phyloP scores from a whole-genome alignment of 2,329 filamentous ascomycete genomes.

The Phialocephala sp. region DNA sequence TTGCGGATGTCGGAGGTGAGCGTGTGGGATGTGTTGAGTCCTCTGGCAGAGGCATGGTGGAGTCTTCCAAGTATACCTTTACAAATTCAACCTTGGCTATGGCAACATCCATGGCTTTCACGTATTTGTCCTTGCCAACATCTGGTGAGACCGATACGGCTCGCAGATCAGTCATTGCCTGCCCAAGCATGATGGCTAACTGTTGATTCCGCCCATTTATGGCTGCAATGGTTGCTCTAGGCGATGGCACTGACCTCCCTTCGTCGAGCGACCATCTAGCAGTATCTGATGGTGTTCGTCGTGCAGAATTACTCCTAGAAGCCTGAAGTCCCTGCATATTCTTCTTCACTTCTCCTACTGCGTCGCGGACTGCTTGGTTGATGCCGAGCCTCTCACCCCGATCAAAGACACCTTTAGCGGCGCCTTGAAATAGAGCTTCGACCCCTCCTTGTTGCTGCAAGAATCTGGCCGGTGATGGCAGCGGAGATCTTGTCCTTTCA shows the following conservation, averaged over 20 bases:
- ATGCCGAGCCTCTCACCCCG: slow-evolving; percentile 78
- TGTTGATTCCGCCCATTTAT: slow-evolving; percentile 71
- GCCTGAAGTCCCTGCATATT: slow-evolving; percentile 74
- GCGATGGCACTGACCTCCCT: slow-evolving; percentile 35
- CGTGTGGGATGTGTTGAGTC: background rate
- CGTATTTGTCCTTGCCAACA: slow-evolving; percentile 48
- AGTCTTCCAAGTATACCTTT: slow-evolving; percentile 65
- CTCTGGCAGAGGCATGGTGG: slow-evolving; percentile 56
- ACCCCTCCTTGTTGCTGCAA: slow-evolving; percentile 61
- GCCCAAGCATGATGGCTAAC: slow-evolving; percentile 71
- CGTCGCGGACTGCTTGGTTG: slow-evolving; percentile 80
- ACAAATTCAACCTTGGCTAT: slow-evolving; percentile 69
- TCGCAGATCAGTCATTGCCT: slow-evolving; percentile 68
- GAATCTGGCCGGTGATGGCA: slow-evolving; percentile 43
- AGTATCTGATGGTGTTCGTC: slow-evolving; percentile 32
- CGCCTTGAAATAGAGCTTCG: slow-evolving; percentile 76
- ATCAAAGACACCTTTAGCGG: slow-evolving; percentile 76
- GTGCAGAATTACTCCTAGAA: slow-evolving; percentile 49
- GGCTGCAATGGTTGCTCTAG: slow-evolving; percentile 50
- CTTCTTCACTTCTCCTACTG: slow-evolving; percentile 78
- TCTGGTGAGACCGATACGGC: slow-evolving; percentile 59
- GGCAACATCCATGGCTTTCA: slow-evolving; percentile 62
- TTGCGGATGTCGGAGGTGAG: background rate
- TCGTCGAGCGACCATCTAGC: slow-evolving; percentile 43
- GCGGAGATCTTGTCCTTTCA: slow-evolving; percentile 35